Base-by-base conservation (phyloP, 306 rosid genomes). In the Quercus robur region DNA sequence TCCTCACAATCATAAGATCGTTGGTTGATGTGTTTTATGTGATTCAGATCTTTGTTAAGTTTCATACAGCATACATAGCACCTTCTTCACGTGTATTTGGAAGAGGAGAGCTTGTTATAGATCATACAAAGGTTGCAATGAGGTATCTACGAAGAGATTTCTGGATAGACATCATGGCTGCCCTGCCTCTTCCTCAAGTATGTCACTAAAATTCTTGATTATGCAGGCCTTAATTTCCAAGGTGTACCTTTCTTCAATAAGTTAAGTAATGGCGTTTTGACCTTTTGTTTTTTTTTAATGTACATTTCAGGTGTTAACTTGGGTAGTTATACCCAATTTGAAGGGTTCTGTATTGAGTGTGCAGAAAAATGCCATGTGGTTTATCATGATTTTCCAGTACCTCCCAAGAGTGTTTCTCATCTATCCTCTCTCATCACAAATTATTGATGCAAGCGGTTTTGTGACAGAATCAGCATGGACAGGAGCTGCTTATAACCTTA, bases 391-490 rank as follows among this genome's bases (percentile, higher is more conserved):
- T 56, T 84, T 91, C 79, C 99, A 94, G 76, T 94, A 94, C 73
- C 52, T 94, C 15, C 99, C 99, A 2, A 87, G 99, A 79, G 90
- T 94, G n/a, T 78, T 82, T 88, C 88, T 94, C 74, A 91, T 93
- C 67, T 93, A 85, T 75, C 99, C 99, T 19, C 91, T 94, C 67
- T 94, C 99, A 15, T 86, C 99, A 41, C 97, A 90, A 88, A 93
- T 94, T 71, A 89, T 94, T 6, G 90, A 90, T 79, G 91, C 99
- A 57, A 86, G 95, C 3, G 99, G 99, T 20, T 89, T 93, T 79
- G 97, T 94, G 78, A 91, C 97, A 54, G 87, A 94, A 79, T 88
- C 97, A 80, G 99, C 97, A 15, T 94, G 99, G 99, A 97, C 96
- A 23, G 99, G 99, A 18, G 99, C 99, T 76, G 99, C 97, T 68